Evolutionary conservation across 208 protist genomes (phyloP).

Genomic region (Lotmaria passim): DNA sequence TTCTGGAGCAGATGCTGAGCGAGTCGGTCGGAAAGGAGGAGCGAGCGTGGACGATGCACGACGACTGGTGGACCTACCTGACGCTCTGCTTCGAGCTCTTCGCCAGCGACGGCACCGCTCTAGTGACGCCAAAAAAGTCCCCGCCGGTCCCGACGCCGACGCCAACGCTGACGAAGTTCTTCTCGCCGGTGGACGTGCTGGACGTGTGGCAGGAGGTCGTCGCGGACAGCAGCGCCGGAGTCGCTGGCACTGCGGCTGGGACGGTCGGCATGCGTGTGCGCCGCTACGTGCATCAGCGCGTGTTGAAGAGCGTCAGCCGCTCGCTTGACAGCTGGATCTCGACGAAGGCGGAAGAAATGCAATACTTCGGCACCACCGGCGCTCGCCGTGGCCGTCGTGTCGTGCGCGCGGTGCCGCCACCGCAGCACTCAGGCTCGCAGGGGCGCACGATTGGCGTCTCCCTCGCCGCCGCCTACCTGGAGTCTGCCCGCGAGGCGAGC

Average conservation of each 20-base stretch:
- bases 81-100: slow-evolving; percentile 83
- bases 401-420: slow-evolving; percentile 38
- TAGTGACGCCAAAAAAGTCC: slow-evolving; percentile 46
- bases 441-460: slow-evolving; percentile 56
- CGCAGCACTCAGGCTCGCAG: slow-evolving; percentile 24
- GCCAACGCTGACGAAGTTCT: slow-evolving; percentile 52
- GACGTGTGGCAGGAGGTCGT: slow-evolving; percentile 71
- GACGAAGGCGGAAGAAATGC: slow-evolving; percentile 61
- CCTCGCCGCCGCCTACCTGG: slow-evolving; percentile 55
- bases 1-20: slow-evolving; percentile 71
- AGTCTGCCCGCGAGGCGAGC: slow-evolving; percentile 32
- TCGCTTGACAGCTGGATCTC: slow-evolving; percentile 63
- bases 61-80: slow-evolving; percentile 87
- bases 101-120: slow-evolving; percentile 53
- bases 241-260: slow-evolving; percentile 23
- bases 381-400: slow-evolving; percentile 23
- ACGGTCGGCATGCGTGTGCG: slow-evolving; percentile 39
- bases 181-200: slow-evolving; percentile 55
- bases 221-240: slow-evolving; percentile 23
- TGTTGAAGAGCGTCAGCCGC: slow-evolving; percentile 59
- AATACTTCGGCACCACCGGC: slow-evolving; percentile 64
- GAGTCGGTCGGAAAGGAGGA: slow-evolving; percentile 41
- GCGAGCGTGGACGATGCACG: slow-evolving; percentile 70
- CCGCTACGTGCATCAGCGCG: slow-evolving; percentile 61
- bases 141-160: slow-evolving; percentile 39